These are phyloP conservation scores for Arachnomyces sp. DNA, from an alignment of 2,329 filamentous ascomycete species.

Conservation along the genomic window DNA sequence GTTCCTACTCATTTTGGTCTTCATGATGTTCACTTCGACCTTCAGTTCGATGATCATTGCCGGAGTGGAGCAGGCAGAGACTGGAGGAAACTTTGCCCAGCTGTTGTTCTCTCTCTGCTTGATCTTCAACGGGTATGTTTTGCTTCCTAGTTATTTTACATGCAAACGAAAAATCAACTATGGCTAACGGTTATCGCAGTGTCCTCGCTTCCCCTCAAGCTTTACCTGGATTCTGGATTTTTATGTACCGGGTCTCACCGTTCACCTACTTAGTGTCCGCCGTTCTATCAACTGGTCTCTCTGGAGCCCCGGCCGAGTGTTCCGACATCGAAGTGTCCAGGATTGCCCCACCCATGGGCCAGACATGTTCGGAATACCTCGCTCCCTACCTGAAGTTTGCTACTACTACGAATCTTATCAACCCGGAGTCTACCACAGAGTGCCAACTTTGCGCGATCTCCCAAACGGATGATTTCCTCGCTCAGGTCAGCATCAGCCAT, in stretches of 20 bases:
- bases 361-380: slow-evolving; percentile 53
- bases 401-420: slow-evolving; percentile 34
- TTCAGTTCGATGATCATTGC: slow-evolving; percentile 69
- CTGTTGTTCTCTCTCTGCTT: slow-evolving; percentile 51
- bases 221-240: slow-evolving; percentile 66
- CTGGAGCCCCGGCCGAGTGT: slow-evolving; percentile 23
- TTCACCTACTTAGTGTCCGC: slow-evolving; percentile 53
- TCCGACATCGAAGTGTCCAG: slow-evolving; percentile 26
- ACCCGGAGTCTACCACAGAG: slow-evolving; percentile 35
- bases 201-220: slow-evolving; percentile 44
- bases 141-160: not conserved
- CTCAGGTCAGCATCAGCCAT: slow-evolving; percentile 34
- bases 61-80: slow-evolving; percentile 59
- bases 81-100: slow-evolving; percentile 55
- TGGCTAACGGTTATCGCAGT: slow-evolving; percentile 11
- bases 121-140: slow-evolving; percentile 45
- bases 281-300: slow-evolving; percentile 29
- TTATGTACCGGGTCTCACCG: slow-evolving; percentile 63
- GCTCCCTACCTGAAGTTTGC: slow-evolving; percentile 26
- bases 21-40: slow-evolving; percentile 63
- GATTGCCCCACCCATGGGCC: slow-evolving; percentile 45
- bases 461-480: slow-evolving; percentile 42
- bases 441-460: slow-evolving; percentile 44
- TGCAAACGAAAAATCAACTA: not conserved
- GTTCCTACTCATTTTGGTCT: slow-evolving; percentile 55